These are phyloP conservation scores for Mycena belliarum DNA, from an alignment of 768 basidiomycete genomes.

Conservation along the genomic window DNA sequence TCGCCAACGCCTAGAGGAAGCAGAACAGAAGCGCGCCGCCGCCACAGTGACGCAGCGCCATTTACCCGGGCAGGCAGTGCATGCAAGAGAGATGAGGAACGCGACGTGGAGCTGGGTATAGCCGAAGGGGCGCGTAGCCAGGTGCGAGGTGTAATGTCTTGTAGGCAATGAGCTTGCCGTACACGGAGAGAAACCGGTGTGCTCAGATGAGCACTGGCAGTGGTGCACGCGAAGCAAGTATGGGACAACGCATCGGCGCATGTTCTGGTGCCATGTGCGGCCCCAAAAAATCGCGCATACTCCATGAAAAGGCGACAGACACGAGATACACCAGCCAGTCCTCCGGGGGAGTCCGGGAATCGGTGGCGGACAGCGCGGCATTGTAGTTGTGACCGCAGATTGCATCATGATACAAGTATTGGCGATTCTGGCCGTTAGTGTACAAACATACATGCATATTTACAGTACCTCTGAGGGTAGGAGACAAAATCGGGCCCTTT, in stretches of 20 bases:
- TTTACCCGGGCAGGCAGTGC: slow-evolving; percentile 35
- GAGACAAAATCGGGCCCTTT: neutral
- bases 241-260: slow-evolving; percentile 1
- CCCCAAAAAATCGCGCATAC: slow-evolving; percentile 15
- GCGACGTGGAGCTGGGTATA: slow-evolving; percentile 20
- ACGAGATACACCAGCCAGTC: slow-evolving; percentile 13
- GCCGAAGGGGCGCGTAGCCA: slow-evolving; percentile 7
- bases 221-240: too few relatives aligned
- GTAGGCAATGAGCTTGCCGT: slow-evolving; percentile 13
- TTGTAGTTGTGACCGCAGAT: neutral
- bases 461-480: neutral
- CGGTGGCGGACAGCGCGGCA: too few relatives aligned
- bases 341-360: slow-evolving; percentile 5
- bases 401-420: too few relatives aligned
- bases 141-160: neutral
- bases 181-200: slow-evolving; percentile 9
- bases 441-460: neutral
- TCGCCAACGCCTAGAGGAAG: slow-evolving; percentile 34
- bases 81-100: slow-evolving; percentile 35
- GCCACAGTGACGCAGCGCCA: slow-evolving; percentile 28
- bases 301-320: slow-evolving; percentile 7
- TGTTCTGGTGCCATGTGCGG: slow-evolving; percentile 15
- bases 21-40: slow-evolving; percentile 35
- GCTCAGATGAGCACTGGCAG: neutral
- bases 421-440: too few relatives aligned